phyloP scores from a whole-genome alignment of 805 yeast genomes.

The Pichia nakasei region DNA sequence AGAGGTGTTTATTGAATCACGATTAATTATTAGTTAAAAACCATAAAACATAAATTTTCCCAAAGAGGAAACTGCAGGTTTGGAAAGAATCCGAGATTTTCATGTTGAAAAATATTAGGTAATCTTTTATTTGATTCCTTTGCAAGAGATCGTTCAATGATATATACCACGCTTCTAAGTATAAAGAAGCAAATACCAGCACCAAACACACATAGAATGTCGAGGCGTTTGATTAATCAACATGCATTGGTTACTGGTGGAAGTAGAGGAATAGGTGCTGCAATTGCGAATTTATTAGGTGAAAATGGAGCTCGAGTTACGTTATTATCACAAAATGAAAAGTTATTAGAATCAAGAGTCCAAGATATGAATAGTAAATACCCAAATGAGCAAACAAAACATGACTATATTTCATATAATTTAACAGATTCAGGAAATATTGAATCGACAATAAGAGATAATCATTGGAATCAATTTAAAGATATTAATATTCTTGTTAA shows the following conservation, averaged over 20 bases:
- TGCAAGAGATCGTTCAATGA: too few species aligned
- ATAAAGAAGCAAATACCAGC: too few species aligned
- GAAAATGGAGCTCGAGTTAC: slow-evolving; percentile 42
- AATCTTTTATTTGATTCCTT: too few species aligned
- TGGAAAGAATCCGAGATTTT: too few species aligned
- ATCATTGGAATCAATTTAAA: slow-evolving; percentile 21
- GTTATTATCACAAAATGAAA: slow-evolving; percentile 40
- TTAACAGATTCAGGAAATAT: slow-evolving; percentile 16
- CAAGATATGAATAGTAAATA: slow-evolving; percentile 11
- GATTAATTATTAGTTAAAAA: too few species aligned
- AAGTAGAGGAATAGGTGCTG: slow-evolving; percentile 57
- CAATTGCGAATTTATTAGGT: slow-evolving; percentile 44
- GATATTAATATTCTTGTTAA: slow-evolving; percentile 43
- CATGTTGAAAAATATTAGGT: too few species aligned
- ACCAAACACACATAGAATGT: too few species aligned
- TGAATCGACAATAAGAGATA: slow-evolving; percentile 9
- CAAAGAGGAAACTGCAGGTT: too few species aligned
- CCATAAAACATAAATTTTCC: too few species aligned
- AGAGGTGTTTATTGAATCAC: not conserved
- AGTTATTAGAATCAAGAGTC: slow-evolving; percentile 25
- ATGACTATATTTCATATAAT: slow-evolving; percentile 29
- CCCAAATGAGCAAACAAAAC: slow-evolving; percentile 24
- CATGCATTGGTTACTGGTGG: slow-evolving; percentile 58
- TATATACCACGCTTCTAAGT: too few species aligned
- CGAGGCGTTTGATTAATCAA: slow-evolving; percentile 12